A percentile compares a stretch with the other conserved stretches of the same genome.
Conservation (phyloP, 257 asterid genomes). For the Cinchona pubescens region DNA sequence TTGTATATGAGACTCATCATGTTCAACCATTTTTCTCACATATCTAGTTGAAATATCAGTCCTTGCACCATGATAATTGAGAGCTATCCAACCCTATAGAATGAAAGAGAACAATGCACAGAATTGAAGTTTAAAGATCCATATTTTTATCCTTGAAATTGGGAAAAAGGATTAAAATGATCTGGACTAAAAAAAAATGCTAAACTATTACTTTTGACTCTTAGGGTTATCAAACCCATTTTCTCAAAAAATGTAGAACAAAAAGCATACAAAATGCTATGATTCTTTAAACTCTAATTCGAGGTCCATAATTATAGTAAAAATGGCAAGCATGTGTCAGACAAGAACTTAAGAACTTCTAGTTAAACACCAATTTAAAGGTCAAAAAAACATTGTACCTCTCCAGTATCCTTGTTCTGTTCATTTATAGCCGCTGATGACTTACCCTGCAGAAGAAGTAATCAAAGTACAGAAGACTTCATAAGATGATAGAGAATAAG, state of each 20-base stretch:
- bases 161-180: not conserved
- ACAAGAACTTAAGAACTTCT: not conserved
- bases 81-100: conserved; percentile 70
- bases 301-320: not conserved
- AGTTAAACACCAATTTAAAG: not conserved
- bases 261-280: not conserved
- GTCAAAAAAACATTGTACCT: conserved; percentile 40
- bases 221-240: not conserved
- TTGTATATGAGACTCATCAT: conserved; percentile 41
- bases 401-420: conserved; percentile 40
- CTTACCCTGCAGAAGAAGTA: conserved; percentile 38
- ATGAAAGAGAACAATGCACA: conserved; percentile 11
- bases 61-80: conserved; percentile 55
- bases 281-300: not conserved
- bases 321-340: not conserved
- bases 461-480: not conserved
- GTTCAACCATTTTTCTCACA: conserved; percentile 46
- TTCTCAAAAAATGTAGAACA: not conserved
- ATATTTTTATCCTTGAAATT: not conserved
- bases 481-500: not conserved
- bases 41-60: conserved; percentile 55
- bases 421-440: conserved; percentile 14
- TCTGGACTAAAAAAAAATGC: not conserved
- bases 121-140: conserved; percentile 6
- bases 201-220: not conserved